These are phyloP conservation scores for Abrus precatorius DNA, from an alignment of 306 rosid species.

Conservation along the genomic window DNA sequence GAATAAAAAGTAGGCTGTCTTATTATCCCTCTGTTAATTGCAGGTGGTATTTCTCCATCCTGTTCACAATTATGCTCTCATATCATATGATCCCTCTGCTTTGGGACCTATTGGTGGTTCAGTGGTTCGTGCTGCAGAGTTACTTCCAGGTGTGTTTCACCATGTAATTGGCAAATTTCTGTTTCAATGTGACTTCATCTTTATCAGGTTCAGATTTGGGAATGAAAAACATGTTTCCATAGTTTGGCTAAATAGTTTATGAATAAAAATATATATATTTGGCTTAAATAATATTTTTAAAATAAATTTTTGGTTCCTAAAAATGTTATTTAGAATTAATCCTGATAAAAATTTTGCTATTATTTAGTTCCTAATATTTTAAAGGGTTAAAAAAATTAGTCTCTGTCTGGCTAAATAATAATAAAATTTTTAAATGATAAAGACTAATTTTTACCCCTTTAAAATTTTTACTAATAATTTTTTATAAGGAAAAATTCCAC, in stretches of 20 bases:
- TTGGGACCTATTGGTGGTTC: slow-evolving; percentile 87
- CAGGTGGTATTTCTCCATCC: slow-evolving; percentile 98
- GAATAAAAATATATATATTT: neutral
- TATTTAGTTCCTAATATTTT: too few relatives aligned
- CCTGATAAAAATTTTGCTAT: too few relatives aligned
- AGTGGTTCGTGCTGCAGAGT: slow-evolving; percentile 85
- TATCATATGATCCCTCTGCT: slow-evolving; percentile 94
- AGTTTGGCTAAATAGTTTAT: slow-evolving; percentile 5
- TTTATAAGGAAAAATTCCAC: too few relatives aligned
- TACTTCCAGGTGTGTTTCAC: slow-evolving; percentile 80
- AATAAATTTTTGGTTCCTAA: too few relatives aligned
- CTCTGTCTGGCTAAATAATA: too few relatives aligned
- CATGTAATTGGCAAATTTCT: slow-evolving; percentile 8
- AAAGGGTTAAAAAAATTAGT: too few relatives aligned
- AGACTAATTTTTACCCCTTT: too few relatives aligned
- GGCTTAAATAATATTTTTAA: too few relatives aligned
- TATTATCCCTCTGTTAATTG: slow-evolving; percentile 44
- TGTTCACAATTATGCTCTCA: slow-evolving; percentile 91
- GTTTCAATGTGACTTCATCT: slow-evolving; percentile 1
- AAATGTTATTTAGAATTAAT: too few relatives aligned
- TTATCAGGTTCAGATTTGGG: slow-evolving; percentile 5
- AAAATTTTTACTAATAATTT: too few relatives aligned
- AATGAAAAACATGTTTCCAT: slow-evolving; percentile 35
- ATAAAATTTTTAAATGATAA: too few relatives aligned
- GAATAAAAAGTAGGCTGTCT: slow-evolving; percentile 7